Percentiles rank a stretch among this genome's conserved stretches.
Conservation (phyloP, 2,329 filamentous ascomycete genomes). For the Penicillium sp. region DNA sequence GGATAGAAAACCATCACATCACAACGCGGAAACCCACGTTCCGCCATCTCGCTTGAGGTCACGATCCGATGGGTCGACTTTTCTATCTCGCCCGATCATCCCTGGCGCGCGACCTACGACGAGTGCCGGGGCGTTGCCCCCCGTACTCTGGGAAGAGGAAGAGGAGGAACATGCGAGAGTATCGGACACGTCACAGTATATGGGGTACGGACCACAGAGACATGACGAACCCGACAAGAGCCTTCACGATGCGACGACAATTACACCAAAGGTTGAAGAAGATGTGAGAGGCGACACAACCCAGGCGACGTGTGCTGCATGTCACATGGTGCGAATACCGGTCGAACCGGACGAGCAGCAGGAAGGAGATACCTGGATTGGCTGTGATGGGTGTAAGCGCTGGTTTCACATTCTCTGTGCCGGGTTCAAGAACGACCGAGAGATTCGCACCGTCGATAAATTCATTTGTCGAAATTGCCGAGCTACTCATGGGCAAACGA, state of each 20-base stretch:
- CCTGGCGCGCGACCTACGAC: slow-evolving; percentile 34
- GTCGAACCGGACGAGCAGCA: slow-evolving; percentile 47
- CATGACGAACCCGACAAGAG: not conserved
- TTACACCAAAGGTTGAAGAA: slow-evolving; percentile 27
- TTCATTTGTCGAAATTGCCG: slow-evolving; percentile 59
- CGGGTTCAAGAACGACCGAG: slow-evolving; percentile 58
- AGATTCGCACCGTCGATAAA: slow-evolving; percentile 62
- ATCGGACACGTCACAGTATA: slow-evolving; percentile 8
- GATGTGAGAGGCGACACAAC: slow-evolving; percentile 21
- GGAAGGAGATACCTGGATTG: slow-evolving; percentile 55
- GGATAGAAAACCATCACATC: slow-evolving; percentile 14
- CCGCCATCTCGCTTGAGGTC: slow-evolving; percentile 36
- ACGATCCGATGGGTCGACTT: slow-evolving; percentile 39
- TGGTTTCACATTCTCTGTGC: slow-evolving; percentile 66
- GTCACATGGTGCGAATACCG: slow-evolving; percentile 50
- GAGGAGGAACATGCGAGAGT: slow-evolving; percentile 12
- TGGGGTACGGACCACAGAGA: slow-evolving; percentile 9
- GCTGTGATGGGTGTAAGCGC: slow-evolving; percentile 61
- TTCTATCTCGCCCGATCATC: slow-evolving; percentile 32
- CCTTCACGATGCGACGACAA: slow-evolving; percentile 11
- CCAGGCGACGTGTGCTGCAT: slow-evolving; percentile 52
- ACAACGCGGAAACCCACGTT: slow-evolving; percentile 14
- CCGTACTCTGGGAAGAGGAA: slow-evolving; percentile 31
- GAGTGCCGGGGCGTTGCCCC: slow-evolving; percentile 31
- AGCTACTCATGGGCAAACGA: slow-evolving; percentile 56